Conservation (phyloP, 768 basidiomycete species). For the Lactarius deliciosus region DNA sequence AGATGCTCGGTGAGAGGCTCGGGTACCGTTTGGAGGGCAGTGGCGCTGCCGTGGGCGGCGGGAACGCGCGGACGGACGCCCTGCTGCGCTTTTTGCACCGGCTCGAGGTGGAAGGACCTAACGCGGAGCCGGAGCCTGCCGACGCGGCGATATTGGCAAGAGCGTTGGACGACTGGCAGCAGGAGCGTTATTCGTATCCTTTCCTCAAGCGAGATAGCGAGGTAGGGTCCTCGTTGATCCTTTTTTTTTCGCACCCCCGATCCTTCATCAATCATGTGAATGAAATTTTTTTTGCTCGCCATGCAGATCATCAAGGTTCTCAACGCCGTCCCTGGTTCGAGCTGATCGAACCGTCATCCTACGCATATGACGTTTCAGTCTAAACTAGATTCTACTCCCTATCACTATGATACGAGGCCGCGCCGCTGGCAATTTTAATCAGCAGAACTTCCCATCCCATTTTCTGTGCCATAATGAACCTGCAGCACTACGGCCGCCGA, state of each 20-base stretch:
- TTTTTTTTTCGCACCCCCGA: background rate
- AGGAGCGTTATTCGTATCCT: background rate
- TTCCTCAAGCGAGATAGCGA: constrained; percentile 12
- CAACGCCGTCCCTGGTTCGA: background rate
- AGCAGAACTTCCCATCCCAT: background rate
- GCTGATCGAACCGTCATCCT: background rate
- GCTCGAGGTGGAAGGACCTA: constrained; percentile 11
- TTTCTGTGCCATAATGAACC: background rate
- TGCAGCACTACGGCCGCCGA: background rate
- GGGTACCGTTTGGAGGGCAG: constrained; percentile 10
- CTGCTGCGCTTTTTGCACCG: constrained; percentile 5
- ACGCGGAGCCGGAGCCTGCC: background rate
- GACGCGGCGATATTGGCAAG: background rate
- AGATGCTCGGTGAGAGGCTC: constrained; percentile 1
- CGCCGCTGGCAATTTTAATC: background rate
- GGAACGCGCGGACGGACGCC: constrained; percentile 4
- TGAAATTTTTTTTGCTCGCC: background rate
- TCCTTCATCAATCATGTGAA: background rate
- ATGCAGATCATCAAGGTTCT: constrained; percentile 12
- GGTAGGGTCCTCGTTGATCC: background rate
- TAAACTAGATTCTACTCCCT: background rate
- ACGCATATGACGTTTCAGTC: background rate
- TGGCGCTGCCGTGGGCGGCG: background rate
- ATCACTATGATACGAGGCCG: background rate
- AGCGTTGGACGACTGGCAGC: background rate